phyloP scores from a whole-genome alignment of 176 grass and related monocot genomes.

The Ensete ventricosum region DNA sequence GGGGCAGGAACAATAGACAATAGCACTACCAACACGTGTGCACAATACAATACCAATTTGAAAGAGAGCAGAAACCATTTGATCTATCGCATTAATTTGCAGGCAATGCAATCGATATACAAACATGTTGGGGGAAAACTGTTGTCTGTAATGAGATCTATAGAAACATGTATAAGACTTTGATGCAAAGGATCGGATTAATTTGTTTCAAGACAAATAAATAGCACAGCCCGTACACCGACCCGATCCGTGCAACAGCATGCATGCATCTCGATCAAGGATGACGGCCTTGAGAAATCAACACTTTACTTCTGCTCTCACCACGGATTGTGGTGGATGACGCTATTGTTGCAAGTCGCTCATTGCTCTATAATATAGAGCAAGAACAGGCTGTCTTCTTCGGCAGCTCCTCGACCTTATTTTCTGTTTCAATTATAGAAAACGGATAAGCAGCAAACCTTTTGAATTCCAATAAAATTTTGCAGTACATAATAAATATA shows the following conservation, averaged over 20 bases:
- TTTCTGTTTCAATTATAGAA: neutral
- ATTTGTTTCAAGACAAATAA: neutral
- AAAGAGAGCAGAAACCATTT: neutral
- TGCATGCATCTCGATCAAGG: neutral
- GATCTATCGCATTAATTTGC: neutral
- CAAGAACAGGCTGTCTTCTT: constrained; percentile 1
- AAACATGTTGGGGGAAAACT: neutral
- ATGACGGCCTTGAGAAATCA: neutral
- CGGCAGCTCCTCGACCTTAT: constrained; percentile 1
- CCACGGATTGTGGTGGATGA: neutral
- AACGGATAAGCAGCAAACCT: neutral
- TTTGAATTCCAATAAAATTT: neutral
- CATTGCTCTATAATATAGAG: neutral
- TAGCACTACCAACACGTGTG: neutral
- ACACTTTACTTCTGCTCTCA: neutral
- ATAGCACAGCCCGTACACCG: neutral
- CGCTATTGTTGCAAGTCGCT: neutral
- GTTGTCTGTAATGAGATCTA: neutral
- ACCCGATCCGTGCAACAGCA: neutral
- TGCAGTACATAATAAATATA: neutral
- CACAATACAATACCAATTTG: neutral
- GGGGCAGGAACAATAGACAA: no score
- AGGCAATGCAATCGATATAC: neutral
- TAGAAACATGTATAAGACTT: neutral
- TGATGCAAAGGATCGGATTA: neutral